A percentile compares a stretch with the other conserved stretches of the same genome.
Conservation (phyloP, 306 rosid species). For the Dalbergia cultrata region DNA sequence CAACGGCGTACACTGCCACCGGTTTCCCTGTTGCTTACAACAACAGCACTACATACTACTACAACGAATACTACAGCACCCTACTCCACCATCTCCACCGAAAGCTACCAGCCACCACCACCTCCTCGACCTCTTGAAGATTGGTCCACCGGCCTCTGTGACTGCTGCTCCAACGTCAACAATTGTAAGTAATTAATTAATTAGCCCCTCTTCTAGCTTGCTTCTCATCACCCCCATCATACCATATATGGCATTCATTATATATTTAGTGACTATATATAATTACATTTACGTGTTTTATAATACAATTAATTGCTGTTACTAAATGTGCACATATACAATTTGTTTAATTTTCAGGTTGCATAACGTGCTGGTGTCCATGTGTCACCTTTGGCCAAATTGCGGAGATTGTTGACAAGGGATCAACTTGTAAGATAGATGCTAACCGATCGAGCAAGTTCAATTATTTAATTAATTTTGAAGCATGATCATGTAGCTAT, state of each 20-base stretch:
- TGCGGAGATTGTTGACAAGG: constrained; percentile 74
- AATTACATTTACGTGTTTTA: too few species aligned
- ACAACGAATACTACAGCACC: neutral
- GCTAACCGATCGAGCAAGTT: too few species aligned
- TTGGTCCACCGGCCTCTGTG: constrained; percentile 74
- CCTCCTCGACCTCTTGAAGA: constrained; percentile 37
- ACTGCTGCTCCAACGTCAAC: constrained; percentile 58
- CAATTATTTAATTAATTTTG: too few species aligned
- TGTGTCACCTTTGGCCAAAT: constrained; percentile 75
- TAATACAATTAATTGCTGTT: too few species aligned
- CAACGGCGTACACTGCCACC: neutral
- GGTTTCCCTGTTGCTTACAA: constrained; percentile 37
- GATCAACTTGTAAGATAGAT: constrained; percentile 62
- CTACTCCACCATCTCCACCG: neutral
- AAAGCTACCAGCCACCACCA: neutral
- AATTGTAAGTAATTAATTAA: too few species aligned
- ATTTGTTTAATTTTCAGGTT: constrained; percentile 51
- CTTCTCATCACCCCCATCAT: too few species aligned
- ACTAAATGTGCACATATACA: too few species aligned
- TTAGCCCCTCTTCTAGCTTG: too few species aligned
- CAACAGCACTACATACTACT: neutral
- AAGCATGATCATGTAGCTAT: too few species aligned
- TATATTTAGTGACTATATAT: too few species aligned
- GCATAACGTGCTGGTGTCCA: constrained; percentile 75
- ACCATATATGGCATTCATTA: too few species aligned